Conservation (phyloP, 305 asterid species). For the Ilex paraguariensis region DNA sequence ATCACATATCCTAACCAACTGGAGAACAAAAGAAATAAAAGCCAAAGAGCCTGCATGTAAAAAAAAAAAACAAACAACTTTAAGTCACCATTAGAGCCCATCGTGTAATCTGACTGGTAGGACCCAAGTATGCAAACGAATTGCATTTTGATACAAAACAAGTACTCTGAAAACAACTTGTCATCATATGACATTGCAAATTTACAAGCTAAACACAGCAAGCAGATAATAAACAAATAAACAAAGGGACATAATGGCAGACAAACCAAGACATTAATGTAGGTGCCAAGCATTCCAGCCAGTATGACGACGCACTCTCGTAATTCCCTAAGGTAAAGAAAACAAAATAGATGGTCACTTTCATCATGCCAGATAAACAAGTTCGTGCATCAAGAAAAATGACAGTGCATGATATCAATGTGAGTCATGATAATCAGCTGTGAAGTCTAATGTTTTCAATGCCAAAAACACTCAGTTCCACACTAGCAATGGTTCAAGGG, state of each 20-base stretch:
- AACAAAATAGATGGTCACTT: slow-evolving; percentile 11
- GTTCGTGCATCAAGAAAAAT: no score
- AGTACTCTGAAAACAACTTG: no score
- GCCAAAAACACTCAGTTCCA: background rate
- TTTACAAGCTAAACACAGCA: no score
- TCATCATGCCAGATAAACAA: background rate
- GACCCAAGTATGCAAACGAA: no score
- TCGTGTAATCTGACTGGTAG: no score
- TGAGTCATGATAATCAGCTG: no score
- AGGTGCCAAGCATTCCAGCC: slow-evolving; percentile 85
- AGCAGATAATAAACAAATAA: slow-evolving; percentile 5
- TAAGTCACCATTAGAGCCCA: no score
- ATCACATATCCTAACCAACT: slow-evolving; percentile 97
- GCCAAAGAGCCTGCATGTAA: slow-evolving; percentile 71
- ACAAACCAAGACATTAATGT: slow-evolving; percentile 91
- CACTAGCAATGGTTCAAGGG: no score
- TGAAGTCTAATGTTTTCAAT: background rate
- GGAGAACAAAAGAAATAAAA: slow-evolving; percentile 76
- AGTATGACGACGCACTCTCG: slow-evolving; percentile 66
- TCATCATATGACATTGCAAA: no score
- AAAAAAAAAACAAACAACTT: background rate
- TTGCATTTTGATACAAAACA: no score
- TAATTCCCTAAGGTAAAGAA: slow-evolving; percentile 54
- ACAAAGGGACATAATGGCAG: slow-evolving; percentile 14
- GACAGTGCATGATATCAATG: no score